Evolutionary conservation across 805 yeast genomes (phyloP).

Genomic region (Nakazawaea peltata): DNA sequence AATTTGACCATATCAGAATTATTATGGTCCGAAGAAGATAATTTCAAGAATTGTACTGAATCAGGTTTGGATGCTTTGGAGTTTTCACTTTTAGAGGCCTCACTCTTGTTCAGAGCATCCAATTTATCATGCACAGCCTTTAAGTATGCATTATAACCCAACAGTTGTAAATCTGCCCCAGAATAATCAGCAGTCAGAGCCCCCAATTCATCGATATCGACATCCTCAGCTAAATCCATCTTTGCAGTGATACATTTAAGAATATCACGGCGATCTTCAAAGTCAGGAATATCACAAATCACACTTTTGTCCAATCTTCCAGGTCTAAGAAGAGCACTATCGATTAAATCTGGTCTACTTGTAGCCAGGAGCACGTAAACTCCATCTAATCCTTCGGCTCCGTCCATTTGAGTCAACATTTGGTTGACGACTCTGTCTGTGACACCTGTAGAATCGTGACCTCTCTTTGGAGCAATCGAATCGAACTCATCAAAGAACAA

Average conservation of each 20-base stretch:
- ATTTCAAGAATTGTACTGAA: constrained; percentile 38
- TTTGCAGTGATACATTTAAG: constrained; percentile 48
- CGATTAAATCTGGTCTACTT: constrained; percentile 90
- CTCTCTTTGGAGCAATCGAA: constrained; percentile 95
- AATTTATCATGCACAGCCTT: constrained; percentile 74
- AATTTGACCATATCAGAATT: constrained; percentile 33
- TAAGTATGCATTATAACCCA: constrained; percentile 85
- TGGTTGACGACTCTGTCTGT: constrained; percentile 97
- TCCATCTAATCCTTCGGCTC: constrained; percentile 96
- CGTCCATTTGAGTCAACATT: constrained; percentile 96
- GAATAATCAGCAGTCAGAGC: constrained; percentile 65
- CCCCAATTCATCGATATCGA: constrained; percentile 51
- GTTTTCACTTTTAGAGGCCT: constrained; percentile 19
- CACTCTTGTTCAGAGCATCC: constrained; percentile 38
- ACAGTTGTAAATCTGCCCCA: constrained; percentile 93
- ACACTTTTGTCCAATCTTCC: constrained; percentile 93
- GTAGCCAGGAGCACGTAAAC: constrained; percentile 97
- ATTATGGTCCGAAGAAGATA: constrained; percentile 18
- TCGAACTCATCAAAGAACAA: constrained; percentile 94
- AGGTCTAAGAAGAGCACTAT: constrained; percentile 89
- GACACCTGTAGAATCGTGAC: constrained; percentile 96
- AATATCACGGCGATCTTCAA: constrained; percentile 67
- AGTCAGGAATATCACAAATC: constrained; percentile 79
- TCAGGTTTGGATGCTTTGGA: constrained; percentile 7
- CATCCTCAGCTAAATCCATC: constrained; percentile 48